phyloP scores from a whole-genome alignment of 805 yeast genomes.

The Metschnikowia kofuensis region DNA sequence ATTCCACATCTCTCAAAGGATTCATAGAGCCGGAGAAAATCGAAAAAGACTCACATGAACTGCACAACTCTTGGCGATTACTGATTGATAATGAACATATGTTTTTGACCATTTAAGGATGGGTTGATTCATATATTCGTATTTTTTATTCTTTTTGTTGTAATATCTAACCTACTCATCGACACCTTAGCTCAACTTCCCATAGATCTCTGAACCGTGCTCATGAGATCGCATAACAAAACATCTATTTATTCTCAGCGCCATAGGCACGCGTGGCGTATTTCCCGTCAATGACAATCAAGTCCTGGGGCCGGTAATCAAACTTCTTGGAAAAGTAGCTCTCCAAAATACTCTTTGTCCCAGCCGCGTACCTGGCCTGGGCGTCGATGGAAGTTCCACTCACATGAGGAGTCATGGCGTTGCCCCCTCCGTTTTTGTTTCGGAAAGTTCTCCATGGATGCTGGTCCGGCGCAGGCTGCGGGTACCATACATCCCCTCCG shows the following conservation, averaged over 20 bases:
- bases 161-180: no score
- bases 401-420: conserved; percentile 83
- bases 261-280: conserved; percentile 78
- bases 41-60: no score
- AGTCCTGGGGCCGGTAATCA: conserved; percentile 74
- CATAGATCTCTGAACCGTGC: neutral
- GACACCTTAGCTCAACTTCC: neutral
- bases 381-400: conserved; percentile 82
- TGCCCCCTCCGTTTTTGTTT: conserved; percentile 62
- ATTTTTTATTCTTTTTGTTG: no score
- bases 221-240: no score
- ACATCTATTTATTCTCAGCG: conserved; percentile 24
- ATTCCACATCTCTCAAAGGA: no score
- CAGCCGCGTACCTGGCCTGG: conserved; percentile 68
- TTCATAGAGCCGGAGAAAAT: no score
- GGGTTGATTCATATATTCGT: no score
- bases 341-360: conserved; percentile 62
- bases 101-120: no score
- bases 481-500: conserved; percentile 84
- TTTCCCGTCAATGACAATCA: conserved; percentile 67
- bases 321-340: conserved; percentile 58
- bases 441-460: conserved; percentile 76
- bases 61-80: no score
- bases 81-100: no score
- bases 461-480: conserved; percentile 77